Conservation (phyloP, 1,284 basidiomycete species). For the Cerioporus squamosus region DNA sequence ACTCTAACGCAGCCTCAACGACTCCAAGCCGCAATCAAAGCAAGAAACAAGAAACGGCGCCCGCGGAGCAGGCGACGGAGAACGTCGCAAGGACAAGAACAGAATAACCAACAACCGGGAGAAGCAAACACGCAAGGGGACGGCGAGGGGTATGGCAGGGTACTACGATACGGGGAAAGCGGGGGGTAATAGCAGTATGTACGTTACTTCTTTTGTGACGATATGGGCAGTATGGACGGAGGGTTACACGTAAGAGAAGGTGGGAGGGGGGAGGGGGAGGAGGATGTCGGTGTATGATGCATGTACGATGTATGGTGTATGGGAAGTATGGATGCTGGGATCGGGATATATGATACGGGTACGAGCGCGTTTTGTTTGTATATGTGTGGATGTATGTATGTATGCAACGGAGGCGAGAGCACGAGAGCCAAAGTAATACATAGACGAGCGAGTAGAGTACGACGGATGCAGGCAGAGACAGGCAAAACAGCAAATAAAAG, state of each 20-base stretch:
- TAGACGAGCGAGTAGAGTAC: conserved; percentile 26
- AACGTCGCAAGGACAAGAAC: neutral
- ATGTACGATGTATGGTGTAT: conserved; percentile 6
- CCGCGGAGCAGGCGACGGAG: neutral
- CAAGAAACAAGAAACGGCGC: neutral
- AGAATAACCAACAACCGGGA: conserved; percentile 23
- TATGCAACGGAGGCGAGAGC: conserved; percentile 19
- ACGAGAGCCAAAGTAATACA: conserved; percentile 26
- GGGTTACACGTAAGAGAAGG: neutral
- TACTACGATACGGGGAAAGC: conserved; percentile 2
- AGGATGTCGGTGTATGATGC: conserved; percentile 8
- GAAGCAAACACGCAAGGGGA: neutral
- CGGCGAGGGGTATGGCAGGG: conserved; percentile 16
- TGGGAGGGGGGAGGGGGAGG: neutral
- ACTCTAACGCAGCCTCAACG: neutral
- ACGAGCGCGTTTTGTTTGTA: neutral
- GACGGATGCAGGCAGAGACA: neutral
- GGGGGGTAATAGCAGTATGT: conserved; percentile 23
- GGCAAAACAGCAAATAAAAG: conserved; percentile 3
- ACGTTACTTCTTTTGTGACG: conserved; percentile 18
- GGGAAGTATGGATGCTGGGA: too few relatives aligned
- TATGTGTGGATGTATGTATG: conserved; percentile 8
- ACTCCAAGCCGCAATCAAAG: too few relatives aligned
- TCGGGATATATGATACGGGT: too few relatives aligned
- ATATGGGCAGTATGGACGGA: too few relatives aligned